Evolutionary conservation across 2,329 filamentous ascomycete genomes (phyloP).

Genomic region (Tolypocladium capitatum): DNA sequence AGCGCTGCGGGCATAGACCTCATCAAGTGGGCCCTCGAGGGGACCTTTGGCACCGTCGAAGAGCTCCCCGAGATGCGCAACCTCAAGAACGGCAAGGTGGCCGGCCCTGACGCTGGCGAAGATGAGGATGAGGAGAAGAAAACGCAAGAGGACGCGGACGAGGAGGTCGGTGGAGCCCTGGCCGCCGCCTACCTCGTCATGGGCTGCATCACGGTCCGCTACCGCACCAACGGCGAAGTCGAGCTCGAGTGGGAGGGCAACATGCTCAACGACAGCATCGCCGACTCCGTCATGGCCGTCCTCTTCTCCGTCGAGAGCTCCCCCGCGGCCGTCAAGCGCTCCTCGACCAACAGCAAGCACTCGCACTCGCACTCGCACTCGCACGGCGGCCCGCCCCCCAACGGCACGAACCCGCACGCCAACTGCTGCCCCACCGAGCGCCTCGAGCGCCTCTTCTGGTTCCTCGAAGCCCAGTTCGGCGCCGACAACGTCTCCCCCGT

Average conservation of each 20-base stretch:
- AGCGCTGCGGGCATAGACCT: conserved; percentile 81
- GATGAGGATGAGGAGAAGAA: conserved; percentile 19
- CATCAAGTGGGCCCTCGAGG: conserved; percentile 86
- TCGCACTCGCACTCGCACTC: conserved; percentile 18
- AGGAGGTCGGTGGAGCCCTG: conserved; percentile 43
- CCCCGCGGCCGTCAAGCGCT: conserved; percentile 81
- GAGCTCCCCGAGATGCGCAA: conserved; percentile 42
- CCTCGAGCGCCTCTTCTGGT: conserved; percentile 78
- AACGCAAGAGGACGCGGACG: conserved; percentile 48
- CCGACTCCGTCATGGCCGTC: conserved; percentile 92
- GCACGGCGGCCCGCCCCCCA: conserved; percentile 30
- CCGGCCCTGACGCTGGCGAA: conserved; percentile 22
- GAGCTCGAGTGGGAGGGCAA: conserved; percentile 97
- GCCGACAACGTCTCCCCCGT: conserved; percentile 70
- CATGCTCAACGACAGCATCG: conserved; percentile 92
- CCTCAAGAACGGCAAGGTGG: conserved; percentile 13
- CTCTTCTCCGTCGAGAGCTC: conserved; percentile 86
- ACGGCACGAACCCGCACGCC: conserved; percentile 54
- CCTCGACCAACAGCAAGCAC: conserved; percentile 16
- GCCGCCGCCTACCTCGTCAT: conserved; percentile 59
- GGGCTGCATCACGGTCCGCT: conserved; percentile 78
- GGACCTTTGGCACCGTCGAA: conserved; percentile 82
- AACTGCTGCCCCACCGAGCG: conserved; percentile 61
- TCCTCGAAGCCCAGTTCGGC: conserved; percentile 94
- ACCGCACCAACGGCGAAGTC: conserved; percentile 63